Conservation (phyloP, 2,329 filamentous ascomycete genomes). For the Helicocarpus griseus region DNA sequence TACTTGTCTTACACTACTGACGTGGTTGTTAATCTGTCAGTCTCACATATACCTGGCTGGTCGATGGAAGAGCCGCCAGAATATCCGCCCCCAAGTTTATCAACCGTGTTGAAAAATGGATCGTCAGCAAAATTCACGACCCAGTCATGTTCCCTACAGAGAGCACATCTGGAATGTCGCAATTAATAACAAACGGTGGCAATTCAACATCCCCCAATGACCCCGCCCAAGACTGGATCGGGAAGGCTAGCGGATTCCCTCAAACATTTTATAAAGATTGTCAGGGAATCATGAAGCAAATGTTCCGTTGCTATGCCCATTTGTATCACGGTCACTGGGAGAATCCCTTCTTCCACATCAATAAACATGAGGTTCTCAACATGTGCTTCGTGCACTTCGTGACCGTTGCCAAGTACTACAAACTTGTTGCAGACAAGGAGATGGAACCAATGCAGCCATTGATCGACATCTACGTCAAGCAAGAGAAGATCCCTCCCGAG, state of each 20-base stretch:
- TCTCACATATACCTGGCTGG: slow-evolving; percentile 93
- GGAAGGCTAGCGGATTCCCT: slow-evolving; percentile 87
- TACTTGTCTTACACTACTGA: not conserved
- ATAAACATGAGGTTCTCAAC: slow-evolving; percentile 62
- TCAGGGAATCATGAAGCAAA: slow-evolving; percentile 90
- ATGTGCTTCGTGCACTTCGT: slow-evolving; percentile 82
- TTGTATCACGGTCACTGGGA: slow-evolving; percentile 94
- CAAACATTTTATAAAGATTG: slow-evolving; percentile 81
- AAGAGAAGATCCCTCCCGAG: slow-evolving; percentile 74
- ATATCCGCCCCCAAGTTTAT: slow-evolving; percentile 91
- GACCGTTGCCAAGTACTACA: slow-evolving; percentile 67
- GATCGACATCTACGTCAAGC: slow-evolving; percentile 83
- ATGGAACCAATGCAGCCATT: slow-evolving; percentile 92
- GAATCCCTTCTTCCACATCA: slow-evolving; percentile 74
- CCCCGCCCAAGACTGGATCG: slow-evolving; percentile 61
- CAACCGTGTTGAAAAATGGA: slow-evolving; percentile 93
- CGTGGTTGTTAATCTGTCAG: slow-evolving; percentile 36
- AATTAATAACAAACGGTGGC: slow-evolving; percentile 44
- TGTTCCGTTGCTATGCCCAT: slow-evolving; percentile 97
- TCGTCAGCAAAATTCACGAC: slow-evolving; percentile 90
- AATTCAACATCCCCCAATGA: slow-evolving; percentile 31
- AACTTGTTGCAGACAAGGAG: slow-evolving; percentile 79
- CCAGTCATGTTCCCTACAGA: slow-evolving; percentile 84
- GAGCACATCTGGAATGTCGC: slow-evolving; percentile 49
- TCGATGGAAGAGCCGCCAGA: slow-evolving; percentile 78